Base-by-base conservation (phyloP, 192 early-diverging fungal genomes). In the Entomortierella beljakovae region DNA sequence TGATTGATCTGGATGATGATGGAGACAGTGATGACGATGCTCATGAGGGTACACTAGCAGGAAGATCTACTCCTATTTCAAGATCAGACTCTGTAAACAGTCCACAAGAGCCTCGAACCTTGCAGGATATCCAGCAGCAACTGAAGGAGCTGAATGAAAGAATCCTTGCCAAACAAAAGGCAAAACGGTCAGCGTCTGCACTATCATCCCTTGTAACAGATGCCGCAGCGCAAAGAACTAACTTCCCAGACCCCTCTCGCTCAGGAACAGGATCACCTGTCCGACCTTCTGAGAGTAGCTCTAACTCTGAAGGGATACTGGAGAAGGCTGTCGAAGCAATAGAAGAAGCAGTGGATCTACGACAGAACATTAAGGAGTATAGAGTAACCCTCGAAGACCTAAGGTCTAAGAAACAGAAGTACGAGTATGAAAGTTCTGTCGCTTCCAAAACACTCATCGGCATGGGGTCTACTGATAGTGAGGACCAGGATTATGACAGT, bases 1-100 rank as follows among this genome's bases (percentile, higher is more conserved):
- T 79, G 8, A 79, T 79, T 15, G 75, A 79, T 38, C 23, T 79
- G 34, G 75, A 79, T 54, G 66, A 69, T 18, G 61, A 70, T 16
- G 51, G 43, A 32, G 54, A 48, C 25, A 22, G 38, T 26, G 53
- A 64, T 26, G 10, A 52, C 7, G 54, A 31, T 2, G 13, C 31
- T 42, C 35, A 37, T 18, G 51, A 18, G 10, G 16, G 23, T 0
- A 20, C 51, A 1, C 8, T 28, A 4, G 9, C 29, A 46, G 54
- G 29, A 5, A 34, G n/a, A 23, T 25, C 29, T 5, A 23, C 43
- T n/a, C 18, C 33, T 7, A 64, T 29, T 9, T 38, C 62, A n/a
- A 29, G 58, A 20, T 16, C 35, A 7, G 59, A 8, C 22, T 53
- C 58, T 22, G 18, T 40, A 15, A 54, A 31, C 53, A 33, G 22